These are phyloP conservation scores for Serendipita sp. DNA, from an alignment of 768 basidiomycete species.

Conservation along the genomic window DNA sequence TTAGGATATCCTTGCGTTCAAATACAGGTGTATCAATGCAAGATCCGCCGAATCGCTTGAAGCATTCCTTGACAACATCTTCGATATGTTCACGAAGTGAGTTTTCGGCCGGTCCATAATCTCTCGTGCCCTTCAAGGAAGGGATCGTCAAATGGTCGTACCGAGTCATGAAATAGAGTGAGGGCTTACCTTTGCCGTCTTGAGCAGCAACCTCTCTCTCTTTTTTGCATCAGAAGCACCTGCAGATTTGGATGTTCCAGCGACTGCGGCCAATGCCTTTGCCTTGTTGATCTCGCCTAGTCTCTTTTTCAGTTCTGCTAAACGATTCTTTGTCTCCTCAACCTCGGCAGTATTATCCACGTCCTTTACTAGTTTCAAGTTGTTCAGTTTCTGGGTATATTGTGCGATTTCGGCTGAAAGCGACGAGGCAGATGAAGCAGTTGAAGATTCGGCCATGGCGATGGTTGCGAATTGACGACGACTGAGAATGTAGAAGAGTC, in stretches of 20 bases:
- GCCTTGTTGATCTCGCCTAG: conserved; percentile 23
- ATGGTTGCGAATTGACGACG: background rate
- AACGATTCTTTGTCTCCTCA: conserved; percentile 49
- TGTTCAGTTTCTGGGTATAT: conserved; percentile 42
- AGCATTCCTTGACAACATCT: conserved; percentile 69
- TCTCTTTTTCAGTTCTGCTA: conserved; percentile 51
- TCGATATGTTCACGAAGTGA: conserved; percentile 84
- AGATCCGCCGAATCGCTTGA: conserved; percentile 74
- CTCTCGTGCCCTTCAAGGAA: conserved; percentile 63
- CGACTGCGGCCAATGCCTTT: conserved; percentile 17
- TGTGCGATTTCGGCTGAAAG: conserved; percentile 39
- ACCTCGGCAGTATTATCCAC: conserved; percentile 29
- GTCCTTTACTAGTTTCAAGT: conserved; percentile 36
- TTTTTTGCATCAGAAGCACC: conserved; percentile 38
- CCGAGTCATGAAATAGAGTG: background rate
- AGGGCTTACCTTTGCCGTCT: conserved; percentile 78
- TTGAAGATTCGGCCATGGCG: background rate
- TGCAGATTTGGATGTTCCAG: conserved; percentile 15
- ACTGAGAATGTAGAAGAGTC: background rate
- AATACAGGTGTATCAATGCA: conserved; percentile 98
- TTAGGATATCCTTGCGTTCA: conserved; percentile 87
- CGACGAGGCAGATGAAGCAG: background rate
- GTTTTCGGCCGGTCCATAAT: conserved; percentile 87
- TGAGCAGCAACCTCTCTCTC: conserved; percentile 58
- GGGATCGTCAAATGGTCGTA: conserved; percentile 9